Evolutionary conservation across 1,284 basidiomycete species (phyloP).

Genomic region (Marasmius sp.): DNA sequence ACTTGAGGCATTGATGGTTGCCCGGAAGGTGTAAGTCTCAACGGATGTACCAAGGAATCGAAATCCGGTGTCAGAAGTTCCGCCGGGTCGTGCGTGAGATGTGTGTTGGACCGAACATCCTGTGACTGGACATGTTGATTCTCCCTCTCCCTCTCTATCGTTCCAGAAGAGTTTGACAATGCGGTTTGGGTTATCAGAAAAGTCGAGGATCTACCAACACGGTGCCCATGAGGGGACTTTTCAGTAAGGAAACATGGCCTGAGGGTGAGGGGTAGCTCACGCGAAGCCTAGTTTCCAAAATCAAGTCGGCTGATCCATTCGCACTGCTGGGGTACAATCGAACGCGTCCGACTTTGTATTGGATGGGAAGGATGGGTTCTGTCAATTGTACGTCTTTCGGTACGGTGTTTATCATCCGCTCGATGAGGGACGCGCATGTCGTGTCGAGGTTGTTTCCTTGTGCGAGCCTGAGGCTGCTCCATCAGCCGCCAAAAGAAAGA

Average conservation of each 20-base stretch:
- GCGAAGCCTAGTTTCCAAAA: background rate
- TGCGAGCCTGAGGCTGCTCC: background rate
- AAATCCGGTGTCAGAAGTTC: background rate
- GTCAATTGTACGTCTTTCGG: constrained; percentile 10
- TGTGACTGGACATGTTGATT: background rate
- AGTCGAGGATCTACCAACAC: background rate
- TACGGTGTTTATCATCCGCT: constrained; percentile 16
- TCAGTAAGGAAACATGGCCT: too few species aligned
- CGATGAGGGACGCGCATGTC: constrained; percentile 8
- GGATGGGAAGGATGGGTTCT: constrained; percentile 5
- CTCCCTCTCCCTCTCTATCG: background rate
- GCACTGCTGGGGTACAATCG: background rate
- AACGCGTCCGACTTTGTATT: constrained; percentile 3
- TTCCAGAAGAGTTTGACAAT: constrained; percentile 2
- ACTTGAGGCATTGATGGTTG: too few species aligned
- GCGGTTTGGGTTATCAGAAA: background rate
- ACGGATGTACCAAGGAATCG: too few species aligned
- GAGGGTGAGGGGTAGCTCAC: background rate
- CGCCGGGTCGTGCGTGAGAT: background rate
- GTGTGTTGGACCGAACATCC: background rate
- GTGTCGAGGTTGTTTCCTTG: constrained; percentile 1
- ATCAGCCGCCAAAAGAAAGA: too few species aligned
- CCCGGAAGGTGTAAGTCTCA: too few species aligned
- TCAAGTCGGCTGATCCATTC: background rate
- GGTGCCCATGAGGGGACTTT: too few species aligned